These are phyloP conservation scores for Paramarasmius palmivorus DNA, from an alignment of 1,284 basidiomycete species.

Conservation along the genomic window DNA sequence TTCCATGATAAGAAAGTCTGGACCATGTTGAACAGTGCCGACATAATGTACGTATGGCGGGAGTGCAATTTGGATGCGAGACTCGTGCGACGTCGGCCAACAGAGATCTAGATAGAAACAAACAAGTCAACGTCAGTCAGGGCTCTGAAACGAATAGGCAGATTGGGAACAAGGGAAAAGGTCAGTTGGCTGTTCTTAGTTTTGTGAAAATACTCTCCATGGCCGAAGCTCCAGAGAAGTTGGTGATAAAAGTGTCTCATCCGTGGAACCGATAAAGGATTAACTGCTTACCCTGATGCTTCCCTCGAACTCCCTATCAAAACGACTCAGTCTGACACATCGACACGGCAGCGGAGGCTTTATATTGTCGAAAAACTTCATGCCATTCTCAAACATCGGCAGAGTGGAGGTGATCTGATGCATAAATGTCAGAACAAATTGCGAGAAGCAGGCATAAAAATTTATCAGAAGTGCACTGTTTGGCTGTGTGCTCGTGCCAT, in stretches of 20 bases:
- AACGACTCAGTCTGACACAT: too few relatives aligned
- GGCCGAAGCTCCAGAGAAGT: slow-evolving; percentile 14
- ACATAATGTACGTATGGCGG: background rate
- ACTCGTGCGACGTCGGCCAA: background rate
- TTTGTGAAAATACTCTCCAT: slow-evolving; percentile 17
- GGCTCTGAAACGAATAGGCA: background rate
- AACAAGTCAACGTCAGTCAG: background rate
- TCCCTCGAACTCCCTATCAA: background rate
- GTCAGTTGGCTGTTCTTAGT: slow-evolving; percentile 28
- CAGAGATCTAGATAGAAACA: background rate
- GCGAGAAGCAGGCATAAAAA: slow-evolving; percentile 6
- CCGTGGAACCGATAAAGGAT: slow-evolving; percentile 9
- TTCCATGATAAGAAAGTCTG: background rate
- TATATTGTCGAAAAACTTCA: too few relatives aligned
- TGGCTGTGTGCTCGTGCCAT: slow-evolving; percentile 33
- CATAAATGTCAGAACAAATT: background rate
- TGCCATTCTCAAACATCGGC: too few relatives aligned
- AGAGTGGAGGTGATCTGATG: background rate
- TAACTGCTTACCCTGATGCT: slow-evolving; percentile 2
- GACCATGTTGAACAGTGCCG: background rate
- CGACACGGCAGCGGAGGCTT: too few relatives aligned
- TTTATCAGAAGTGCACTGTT: slow-evolving; percentile 31
- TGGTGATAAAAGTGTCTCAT: slow-evolving; percentile 18
- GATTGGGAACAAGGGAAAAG: slow-evolving; percentile 6
- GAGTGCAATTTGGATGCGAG: background rate